Evolutionary conservation across 2,329 filamentous ascomycete genomes (phyloP).

Genomic region (Meredithiella fracta): DNA sequence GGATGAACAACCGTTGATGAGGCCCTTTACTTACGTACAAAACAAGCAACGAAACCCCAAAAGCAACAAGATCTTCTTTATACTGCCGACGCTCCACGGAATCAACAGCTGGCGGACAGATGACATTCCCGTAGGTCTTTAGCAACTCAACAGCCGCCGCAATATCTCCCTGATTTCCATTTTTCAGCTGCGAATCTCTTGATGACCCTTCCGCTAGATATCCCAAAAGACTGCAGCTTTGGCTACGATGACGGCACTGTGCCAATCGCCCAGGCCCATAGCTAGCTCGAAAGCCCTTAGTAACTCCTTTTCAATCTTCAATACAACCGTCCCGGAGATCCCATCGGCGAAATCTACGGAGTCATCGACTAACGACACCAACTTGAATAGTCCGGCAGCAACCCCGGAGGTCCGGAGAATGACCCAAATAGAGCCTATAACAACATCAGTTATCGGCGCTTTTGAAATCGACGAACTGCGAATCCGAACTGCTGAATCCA

Average conservation of each 20-base stretch:
- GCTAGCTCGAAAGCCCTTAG: conserved; percentile 37
- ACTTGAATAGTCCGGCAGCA: conserved; percentile 21
- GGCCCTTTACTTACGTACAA: conserved; percentile 41
- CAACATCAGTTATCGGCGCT: conserved; percentile 5
- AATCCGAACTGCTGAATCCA: conserved; percentile 41
- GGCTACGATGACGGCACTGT: conserved; percentile 36
- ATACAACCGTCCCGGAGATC: conserved; percentile 25
- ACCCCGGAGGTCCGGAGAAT: not conserved
- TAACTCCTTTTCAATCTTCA: conserved; percentile 40
- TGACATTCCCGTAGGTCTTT: conserved; percentile 26
- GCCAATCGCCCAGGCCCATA: conserved; percentile 31
- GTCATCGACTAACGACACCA: conserved; percentile 27
- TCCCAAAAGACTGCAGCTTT: conserved; percentile 48
- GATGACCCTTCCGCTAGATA: conserved; percentile 39
- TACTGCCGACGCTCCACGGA: conserved; percentile 20
- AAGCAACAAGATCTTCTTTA: conserved; percentile 54
- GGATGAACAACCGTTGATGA: conserved; percentile 51
- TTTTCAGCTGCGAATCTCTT: conserved; percentile 27
- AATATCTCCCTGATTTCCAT: conserved; percentile 37
- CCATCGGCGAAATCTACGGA: conserved; percentile 14
- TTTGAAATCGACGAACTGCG: conserved; percentile 1
- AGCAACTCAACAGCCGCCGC: conserved; percentile 30
- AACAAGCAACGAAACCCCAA: conserved; percentile 47
- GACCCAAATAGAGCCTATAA: conserved; percentile 46
- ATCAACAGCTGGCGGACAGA: conserved; percentile 22